These are phyloP conservation scores for Fusarium ramigenum DNA, from an alignment of 2,329 filamentous ascomycete genomes.

Conservation along the genomic window DNA sequence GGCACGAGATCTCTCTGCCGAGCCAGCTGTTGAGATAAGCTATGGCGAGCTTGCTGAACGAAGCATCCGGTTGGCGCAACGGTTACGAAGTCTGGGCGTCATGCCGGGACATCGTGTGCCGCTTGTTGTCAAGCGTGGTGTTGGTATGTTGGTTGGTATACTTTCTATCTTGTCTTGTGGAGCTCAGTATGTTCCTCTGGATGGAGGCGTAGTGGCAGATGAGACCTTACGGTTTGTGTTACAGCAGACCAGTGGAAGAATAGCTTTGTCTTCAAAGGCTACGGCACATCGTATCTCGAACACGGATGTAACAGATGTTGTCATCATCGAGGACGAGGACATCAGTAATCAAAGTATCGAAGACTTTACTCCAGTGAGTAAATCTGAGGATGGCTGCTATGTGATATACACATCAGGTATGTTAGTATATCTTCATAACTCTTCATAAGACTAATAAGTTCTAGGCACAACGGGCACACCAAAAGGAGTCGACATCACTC, in stretches of 20 bases:
- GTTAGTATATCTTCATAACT: not conserved
- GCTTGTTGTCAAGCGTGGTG: constrained; percentile 63
- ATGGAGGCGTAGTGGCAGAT: constrained; percentile 62
- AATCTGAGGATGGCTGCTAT: constrained; percentile 52
- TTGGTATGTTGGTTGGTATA: constrained; percentile 67
- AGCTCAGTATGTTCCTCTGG: constrained; percentile 68
- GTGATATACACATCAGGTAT: constrained; percentile 65
- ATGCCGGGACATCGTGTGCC: constrained; percentile 59
- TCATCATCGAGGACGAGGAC: constrained; percentile 44
- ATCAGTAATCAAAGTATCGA: not conserved
- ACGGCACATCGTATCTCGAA: constrained; percentile 44
- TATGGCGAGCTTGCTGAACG: constrained; percentile 55
- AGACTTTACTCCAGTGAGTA: not conserved
- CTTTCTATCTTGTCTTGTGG: constrained; percentile 64
- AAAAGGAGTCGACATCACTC: constrained; percentile 67
- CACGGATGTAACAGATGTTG: constrained; percentile 28
- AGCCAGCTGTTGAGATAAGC: constrained; percentile 49
- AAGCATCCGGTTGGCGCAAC: constrained; percentile 49
- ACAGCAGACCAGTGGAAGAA: constrained; percentile 53
- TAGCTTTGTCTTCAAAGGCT: constrained; percentile 56
- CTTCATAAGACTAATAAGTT: not conserved
- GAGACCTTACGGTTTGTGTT: constrained; percentile 60
- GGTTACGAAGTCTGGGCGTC: constrained; percentile 52
- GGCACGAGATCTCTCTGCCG: constrained; percentile 48
- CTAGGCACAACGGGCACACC: constrained; percentile 64